These are phyloP conservation scores for Hymenoscyphus infarciens DNA, from an alignment of 2,329 filamentous ascomycete species.

Conservation along the genomic window DNA sequence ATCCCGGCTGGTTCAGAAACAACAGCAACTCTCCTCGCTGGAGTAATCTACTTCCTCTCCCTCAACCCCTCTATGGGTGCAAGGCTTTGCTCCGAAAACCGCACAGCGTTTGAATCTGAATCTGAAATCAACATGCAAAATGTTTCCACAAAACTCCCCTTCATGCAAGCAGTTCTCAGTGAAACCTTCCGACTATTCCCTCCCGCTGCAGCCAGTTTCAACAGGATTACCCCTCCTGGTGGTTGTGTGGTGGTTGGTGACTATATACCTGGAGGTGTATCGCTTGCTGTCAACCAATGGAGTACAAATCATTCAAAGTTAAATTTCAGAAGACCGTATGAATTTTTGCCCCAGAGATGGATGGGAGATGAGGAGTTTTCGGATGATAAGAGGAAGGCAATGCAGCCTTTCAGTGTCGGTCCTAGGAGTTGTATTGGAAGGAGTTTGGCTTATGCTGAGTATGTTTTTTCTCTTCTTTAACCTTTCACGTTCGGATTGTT, in stretches of 20 bases:
- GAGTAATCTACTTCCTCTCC: slow-evolving; percentile 24
- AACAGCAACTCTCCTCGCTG: slow-evolving; percentile 19
- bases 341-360: slow-evolving; percentile 34
- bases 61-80: slow-evolving; percentile 33
- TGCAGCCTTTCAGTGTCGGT: slow-evolving; percentile 18
- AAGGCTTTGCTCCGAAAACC: slow-evolving; percentile 40
- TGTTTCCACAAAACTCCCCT: slow-evolving; percentile 8
- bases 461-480: not conserved
- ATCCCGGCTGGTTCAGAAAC: slow-evolving; percentile 20
- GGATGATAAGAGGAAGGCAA: slow-evolving; percentile 15
- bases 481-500: not conserved
- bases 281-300: slow-evolving; percentile 8
- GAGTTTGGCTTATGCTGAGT: slow-evolving; percentile 9
- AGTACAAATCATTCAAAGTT: slow-evolving; percentile 8
- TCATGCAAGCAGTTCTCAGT: slow-evolving; percentile 11
- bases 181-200: slow-evolving; percentile 14
- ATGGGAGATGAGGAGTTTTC: slow-evolving; percentile 23
- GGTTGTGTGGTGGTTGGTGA: slow-evolving; percentile 11
- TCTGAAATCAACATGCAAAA: not conserved
- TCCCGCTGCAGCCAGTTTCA: slow-evolving; percentile 11
- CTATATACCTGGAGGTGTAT: slow-evolving; percentile 12
- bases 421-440: slow-evolving; percentile 23
- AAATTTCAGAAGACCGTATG: slow-evolving; percentile 29
- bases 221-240: slow-evolving; percentile 1
- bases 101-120: slow-evolving; percentile 34